These are phyloP conservation scores for Eucalyptus viminalis DNA, from an alignment of 345 rosid genomes.

Conservation along the genomic window DNA sequence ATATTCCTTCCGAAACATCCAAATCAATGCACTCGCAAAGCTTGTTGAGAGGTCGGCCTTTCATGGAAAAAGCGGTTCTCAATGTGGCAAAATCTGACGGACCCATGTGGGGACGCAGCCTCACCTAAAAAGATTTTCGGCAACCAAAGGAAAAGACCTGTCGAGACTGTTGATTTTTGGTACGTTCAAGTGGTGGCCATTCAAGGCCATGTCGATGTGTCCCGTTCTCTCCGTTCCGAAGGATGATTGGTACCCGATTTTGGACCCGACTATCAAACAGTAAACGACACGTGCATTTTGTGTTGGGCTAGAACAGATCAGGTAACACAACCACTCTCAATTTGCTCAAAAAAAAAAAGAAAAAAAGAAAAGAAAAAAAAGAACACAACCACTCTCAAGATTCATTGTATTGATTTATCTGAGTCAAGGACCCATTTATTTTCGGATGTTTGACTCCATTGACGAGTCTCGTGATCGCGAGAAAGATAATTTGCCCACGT, in stretches of 20 bases:
- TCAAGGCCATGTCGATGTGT: neutral
- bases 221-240: neutral
- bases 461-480: neutral
- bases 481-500: neutral
- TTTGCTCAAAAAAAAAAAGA: too few relatives aligned
- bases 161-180: neutral
- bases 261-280: neutral
- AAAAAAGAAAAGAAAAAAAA: too few relatives aligned
- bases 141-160: neutral
- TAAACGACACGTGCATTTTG: neutral
- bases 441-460: neutral
- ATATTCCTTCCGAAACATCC: neutral
- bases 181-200: neutral
- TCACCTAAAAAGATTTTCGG: neutral
- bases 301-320: neutral
- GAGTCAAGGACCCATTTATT: neutral
- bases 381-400: neutral
- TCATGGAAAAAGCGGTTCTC: neutral
- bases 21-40: neutral
- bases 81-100: neutral
- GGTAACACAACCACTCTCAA: neutral
- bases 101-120: neutral
- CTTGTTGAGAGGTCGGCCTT: neutral
- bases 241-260: neutral
- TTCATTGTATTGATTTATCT: neutral